Conservation (phyloP, 2,329 filamentous ascomycete species). For the Colletotrichum sojae region DNA sequence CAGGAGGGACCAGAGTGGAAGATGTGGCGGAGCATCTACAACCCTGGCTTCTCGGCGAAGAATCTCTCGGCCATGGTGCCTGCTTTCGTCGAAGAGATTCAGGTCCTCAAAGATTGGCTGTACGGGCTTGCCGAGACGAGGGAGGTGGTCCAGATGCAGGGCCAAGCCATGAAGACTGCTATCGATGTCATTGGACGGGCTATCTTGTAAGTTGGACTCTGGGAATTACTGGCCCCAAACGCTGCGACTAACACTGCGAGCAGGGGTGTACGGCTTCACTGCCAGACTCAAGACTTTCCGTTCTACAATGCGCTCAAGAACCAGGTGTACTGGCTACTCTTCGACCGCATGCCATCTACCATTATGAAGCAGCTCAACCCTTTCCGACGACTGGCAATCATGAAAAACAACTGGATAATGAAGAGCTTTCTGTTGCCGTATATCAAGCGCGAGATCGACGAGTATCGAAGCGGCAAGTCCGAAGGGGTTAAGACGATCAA, state of each 20-base stretch:
- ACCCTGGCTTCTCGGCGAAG: slow-evolving; percentile 53
- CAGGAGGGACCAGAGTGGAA: slow-evolving; percentile 47
- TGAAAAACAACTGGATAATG: slow-evolving; percentile 23
- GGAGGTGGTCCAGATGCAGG: slow-evolving; percentile 47
- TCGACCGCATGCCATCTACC: slow-evolving; percentile 3
- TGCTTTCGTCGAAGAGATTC: slow-evolving; percentile 54
- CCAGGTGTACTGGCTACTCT: not conserved
- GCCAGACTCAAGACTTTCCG: not conserved
- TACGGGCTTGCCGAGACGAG: not conserved
- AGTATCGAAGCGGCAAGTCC: not conserved
- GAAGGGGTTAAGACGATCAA: slow-evolving; percentile 42
- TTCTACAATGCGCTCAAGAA: slow-evolving; percentile 9
- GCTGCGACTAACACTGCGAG: not conserved
- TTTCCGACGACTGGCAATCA: slow-evolving; percentile 1
- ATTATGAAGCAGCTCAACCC: slow-evolving; percentile 2
- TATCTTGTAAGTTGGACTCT: slow-evolving; percentile 43
- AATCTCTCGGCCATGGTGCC: slow-evolving; percentile 52
- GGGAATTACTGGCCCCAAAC: too few relatives aligned
- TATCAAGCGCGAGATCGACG: not conserved
- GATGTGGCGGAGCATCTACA: slow-evolving; percentile 50
- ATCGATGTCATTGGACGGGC: slow-evolving; percentile 56
- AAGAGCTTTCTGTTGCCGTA: not conserved
- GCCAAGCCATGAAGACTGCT: slow-evolving; percentile 53
- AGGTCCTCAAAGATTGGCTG: slow-evolving; percentile 46
- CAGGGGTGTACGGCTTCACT: not conserved